Evolutionary conservation across 192 early-diverging fungal genomes (phyloP), one percentile per base, ranked within the genome.

Genomic region (Coemansia interrupta): DNA sequence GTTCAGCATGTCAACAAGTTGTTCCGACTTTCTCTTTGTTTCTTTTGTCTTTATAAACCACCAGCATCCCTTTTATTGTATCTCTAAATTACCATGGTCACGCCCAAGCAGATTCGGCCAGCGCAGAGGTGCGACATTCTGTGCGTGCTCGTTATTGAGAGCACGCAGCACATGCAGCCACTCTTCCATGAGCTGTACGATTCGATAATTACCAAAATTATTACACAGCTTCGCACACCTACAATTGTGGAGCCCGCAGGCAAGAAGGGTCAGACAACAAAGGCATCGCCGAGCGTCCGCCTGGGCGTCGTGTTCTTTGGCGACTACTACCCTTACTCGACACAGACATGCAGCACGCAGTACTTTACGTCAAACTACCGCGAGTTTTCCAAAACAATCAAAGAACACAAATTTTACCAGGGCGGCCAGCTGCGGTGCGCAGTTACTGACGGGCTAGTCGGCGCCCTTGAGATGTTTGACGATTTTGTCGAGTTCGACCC

Each of bases 351-450:
- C 56, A 70, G 67, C 60, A 72, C 70, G 9, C 71, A 79, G 63
- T 79, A 73, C 63, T 79, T 79, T 45, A 79, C 71, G 12, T 79
- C 76, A 18, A 79, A 79, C 58, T 79, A 73, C 61, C 76, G 76
- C 63, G 68, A 73, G 58, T 79, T 79, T 26, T 40, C 70, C 23
- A 79, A 79, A 36, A 73, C 60, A 11, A 51, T 79, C 14, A 79
- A 79, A 54, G 67, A 63, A 8, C 76, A 79, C 51, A 54, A 58
- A 47, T 79, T 79, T 61, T 45, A 63, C 57, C 66, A 66, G 53
- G 70, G 70, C 39, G 77, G 77, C 43, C 63, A 50, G 64, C 68
- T 79, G 30, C 62, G 77, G 45, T 72, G 70, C 32, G 77, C 77
- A 11, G 60, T 67, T 9, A 73, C 71, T 2, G 77, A 79, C 48